phyloP scores from a whole-genome alignment of 306 rosid species.

The Quercus suber region DNA sequence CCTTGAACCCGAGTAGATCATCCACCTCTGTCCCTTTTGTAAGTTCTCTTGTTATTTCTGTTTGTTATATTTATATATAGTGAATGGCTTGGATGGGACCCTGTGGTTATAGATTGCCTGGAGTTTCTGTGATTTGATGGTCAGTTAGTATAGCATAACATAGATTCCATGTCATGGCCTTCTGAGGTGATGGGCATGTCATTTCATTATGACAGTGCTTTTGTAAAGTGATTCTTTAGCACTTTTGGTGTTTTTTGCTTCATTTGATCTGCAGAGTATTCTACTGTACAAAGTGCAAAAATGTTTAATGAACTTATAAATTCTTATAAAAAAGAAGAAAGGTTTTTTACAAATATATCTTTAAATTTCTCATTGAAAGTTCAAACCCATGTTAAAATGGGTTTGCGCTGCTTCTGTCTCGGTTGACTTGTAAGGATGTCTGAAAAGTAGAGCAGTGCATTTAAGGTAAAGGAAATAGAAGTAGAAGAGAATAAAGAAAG shows the following conservation, averaged over 20 bases:
- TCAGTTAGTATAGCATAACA: neutral
- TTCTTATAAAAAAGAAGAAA: too few species aligned
- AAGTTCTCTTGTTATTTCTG: conserved; percentile 21
- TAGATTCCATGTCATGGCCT: neutral
- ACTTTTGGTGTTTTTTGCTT: neutral
- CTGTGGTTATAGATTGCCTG: neutral
- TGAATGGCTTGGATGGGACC: neutral
- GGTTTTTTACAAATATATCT: neutral
- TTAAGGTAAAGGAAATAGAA: neutral
- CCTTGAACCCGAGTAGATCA: conserved; percentile 66
- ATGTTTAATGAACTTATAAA: too few species aligned
- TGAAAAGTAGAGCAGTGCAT: neutral
- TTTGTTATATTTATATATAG: neutral
- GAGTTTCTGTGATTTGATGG: neutral
- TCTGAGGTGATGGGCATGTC: neutral
- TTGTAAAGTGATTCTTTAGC: neutral
- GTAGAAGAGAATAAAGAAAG: neutral
- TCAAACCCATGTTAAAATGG: neutral
- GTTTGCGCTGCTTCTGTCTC: neutral
- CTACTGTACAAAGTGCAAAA: neutral
- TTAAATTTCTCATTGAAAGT: neutral
- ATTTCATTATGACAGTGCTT: neutral
- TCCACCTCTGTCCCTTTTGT: conserved; percentile 51
- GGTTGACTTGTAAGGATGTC: neutral
- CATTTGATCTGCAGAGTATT: neutral